phyloP scores from a whole-genome alignment of 352 stramenopile genomes.

The Pythium vanterpoolii region DNA sequence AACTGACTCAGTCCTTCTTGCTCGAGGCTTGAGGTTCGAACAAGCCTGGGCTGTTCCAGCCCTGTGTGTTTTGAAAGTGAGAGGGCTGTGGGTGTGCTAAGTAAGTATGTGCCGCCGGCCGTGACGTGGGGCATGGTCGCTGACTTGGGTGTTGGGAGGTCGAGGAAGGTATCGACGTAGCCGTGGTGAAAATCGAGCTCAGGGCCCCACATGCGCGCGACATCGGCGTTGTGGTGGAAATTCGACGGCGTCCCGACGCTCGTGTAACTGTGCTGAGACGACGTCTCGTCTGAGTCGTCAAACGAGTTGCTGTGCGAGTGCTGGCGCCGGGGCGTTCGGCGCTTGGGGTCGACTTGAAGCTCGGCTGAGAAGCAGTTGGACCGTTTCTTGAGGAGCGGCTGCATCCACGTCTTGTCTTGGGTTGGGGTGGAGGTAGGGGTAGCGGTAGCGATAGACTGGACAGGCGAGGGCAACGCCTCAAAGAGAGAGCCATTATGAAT shows the following conservation, averaged over 20 bases:
- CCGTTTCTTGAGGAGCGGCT: constrained; percentile 65
- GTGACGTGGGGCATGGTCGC: constrained; percentile 34
- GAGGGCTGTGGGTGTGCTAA: neutral
- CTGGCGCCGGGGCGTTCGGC: constrained; percentile 54
- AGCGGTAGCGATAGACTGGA: neutral
- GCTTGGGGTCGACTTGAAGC: constrained; percentile 48
- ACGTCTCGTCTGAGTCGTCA: constrained; percentile 46
- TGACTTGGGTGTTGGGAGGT: constrained; percentile 64
- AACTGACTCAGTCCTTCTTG: constrained; percentile 77
- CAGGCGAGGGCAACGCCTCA: constrained; percentile 1
- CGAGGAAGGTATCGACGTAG: constrained; percentile 71
- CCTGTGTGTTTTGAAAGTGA: constrained; percentile 19
- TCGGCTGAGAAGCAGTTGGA: constrained; percentile 53
- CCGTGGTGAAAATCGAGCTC: constrained; percentile 54
- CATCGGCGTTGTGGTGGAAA: constrained; percentile 39
- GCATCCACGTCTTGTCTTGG: constrained; percentile 26
- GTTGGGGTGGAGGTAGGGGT: too few species aligned
- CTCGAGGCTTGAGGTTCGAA: constrained; percentile 68
- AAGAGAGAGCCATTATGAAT: neutral
- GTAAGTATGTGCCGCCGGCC: neutral
- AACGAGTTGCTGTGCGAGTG: constrained; percentile 55
- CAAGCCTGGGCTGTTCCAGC: constrained; percentile 49
- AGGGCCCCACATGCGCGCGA: constrained; percentile 53
- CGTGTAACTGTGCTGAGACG: constrained; percentile 35
- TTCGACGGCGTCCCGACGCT: constrained; percentile 72